Evolutionary conservation across 1,139 yeast species (phyloP).

Genomic region (Wickerhamomyces sp.): DNA sequence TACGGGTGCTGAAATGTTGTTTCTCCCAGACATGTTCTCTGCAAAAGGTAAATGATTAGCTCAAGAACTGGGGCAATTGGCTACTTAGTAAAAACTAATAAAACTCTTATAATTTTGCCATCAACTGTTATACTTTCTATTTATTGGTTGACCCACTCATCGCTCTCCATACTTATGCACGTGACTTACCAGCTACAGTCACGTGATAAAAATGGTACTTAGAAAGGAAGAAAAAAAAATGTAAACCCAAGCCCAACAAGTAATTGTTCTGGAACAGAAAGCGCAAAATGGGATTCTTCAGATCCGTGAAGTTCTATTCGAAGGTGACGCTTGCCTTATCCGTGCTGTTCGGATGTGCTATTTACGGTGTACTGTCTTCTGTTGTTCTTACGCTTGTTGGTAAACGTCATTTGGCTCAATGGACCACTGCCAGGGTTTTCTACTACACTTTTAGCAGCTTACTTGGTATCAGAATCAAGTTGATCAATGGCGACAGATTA

Average conservation of each 20-base stretch:
- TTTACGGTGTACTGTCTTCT: constrained; percentile 77
- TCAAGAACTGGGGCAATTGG: neutral
- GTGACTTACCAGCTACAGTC: neutral
- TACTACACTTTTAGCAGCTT: constrained; percentile 54
- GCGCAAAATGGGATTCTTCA: constrained; percentile 20
- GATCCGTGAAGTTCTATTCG: constrained; percentile 43
- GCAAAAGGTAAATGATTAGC: neutral
- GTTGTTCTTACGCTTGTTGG: constrained; percentile 62
- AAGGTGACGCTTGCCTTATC: constrained; percentile 52
- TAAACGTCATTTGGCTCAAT: constrained; percentile 78
- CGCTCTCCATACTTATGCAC: no score
- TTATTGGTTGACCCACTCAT: no score
- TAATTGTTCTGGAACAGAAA: neutral
- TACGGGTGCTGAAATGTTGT: constrained; percentile 19
- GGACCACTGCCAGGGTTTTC: constrained; percentile 84
- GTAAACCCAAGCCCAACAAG: constrained; percentile 3
- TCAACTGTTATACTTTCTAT: neutral
- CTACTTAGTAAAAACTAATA: neutral
- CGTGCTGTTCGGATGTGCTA: constrained; percentile 54
- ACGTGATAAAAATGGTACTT: neutral
- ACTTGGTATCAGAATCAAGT: constrained; percentile 64
- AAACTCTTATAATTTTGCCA: neutral
- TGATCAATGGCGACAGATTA: constrained; percentile 59
- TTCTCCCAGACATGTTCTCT: constrained; percentile 6
- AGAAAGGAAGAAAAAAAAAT: neutral